phyloP scores from a whole-genome alignment of 1,284 basidiomycete species.

The Ustilago sp. region DNA sequence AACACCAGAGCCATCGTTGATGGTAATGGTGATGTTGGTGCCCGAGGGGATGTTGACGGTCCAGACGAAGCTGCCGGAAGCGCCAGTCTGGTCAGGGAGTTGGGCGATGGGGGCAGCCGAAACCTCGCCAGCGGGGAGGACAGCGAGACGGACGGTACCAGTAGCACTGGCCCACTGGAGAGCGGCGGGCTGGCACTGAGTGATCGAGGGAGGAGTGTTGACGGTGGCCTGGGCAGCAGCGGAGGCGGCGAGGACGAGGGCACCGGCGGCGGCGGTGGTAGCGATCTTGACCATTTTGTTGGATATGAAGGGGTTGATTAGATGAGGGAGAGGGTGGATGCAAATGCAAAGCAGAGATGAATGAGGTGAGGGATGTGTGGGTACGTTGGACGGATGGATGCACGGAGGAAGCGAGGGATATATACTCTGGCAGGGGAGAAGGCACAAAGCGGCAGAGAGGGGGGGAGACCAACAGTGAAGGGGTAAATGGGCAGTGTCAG shows the following conservation, averaged over 20 bases:
- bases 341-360: slow-evolving; percentile 8
- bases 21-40: slow-evolving; percentile 64
- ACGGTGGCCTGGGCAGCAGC: slow-evolving; percentile 36
- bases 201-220: slow-evolving; percentile 49
- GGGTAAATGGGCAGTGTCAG: neutral
- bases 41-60: slow-evolving; percentile 64
- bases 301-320: slow-evolving; percentile 4
- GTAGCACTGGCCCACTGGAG: slow-evolving; percentile 41
- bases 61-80: slow-evolving; percentile 61
- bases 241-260: slow-evolving; percentile 48
- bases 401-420: slow-evolving; percentile 8
- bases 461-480: neutral
- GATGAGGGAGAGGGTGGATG: slow-evolving; percentile 6
- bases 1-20: slow-evolving; percentile 61
- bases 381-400: slow-evolving; percentile 19
- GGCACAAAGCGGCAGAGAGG: slow-evolving; percentile 3
- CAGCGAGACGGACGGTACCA: slow-evolving; percentile 41
- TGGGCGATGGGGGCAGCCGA: slow-evolving; percentile 51
- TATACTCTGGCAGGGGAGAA: slow-evolving; percentile 23
- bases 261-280: slow-evolving; percentile 45
- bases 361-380: slow-evolving; percentile 9
- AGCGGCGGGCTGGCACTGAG: slow-evolving; percentile 44
- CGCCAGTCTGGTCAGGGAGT: slow-evolving; percentile 54
- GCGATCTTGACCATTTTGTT: slow-evolving; percentile 54
- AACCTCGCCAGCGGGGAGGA: slow-evolving; percentile 47